phyloP scores from a whole-genome alignment of 129 eudicot genomes.

The Centaurea solstitialis region DNA sequence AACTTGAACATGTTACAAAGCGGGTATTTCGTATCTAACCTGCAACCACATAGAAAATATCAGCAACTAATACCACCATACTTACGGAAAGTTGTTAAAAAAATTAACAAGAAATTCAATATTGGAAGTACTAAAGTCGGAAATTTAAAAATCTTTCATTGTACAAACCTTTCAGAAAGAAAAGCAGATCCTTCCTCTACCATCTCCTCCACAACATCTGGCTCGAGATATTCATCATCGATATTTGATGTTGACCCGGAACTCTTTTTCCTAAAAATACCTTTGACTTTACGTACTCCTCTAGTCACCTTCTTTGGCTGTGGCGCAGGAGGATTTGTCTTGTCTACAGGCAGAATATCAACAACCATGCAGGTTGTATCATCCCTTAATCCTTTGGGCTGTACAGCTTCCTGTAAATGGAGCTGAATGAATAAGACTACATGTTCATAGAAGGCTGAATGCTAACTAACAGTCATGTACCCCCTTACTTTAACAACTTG shows the following conservation, averaged over 20 bases:
- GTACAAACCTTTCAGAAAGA: slow-evolving; percentile 82
- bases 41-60: slow-evolving; percentile 26
- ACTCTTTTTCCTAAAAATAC: slow-evolving; percentile 75
- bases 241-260: slow-evolving; percentile 55
- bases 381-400: slow-evolving; percentile 82
- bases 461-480: neutral
- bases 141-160: neutral
- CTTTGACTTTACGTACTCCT: slow-evolving; percentile 64
- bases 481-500: slow-evolving; percentile 81
- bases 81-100: too few species aligned
- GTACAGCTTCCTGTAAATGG: slow-evolving; percentile 76
- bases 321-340: slow-evolving; percentile 59
- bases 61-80: neutral
- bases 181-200: slow-evolving; percentile 94
- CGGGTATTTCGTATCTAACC: slow-evolving; percentile 90
- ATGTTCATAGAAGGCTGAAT: neutral
- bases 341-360: slow-evolving; percentile 74
- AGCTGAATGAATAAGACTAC: neutral
- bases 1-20: slow-evolving; percentile 93
- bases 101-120: neutral
- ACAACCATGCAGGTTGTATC: slow-evolving; percentile 98
- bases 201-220: slow-evolving; percentile 82
- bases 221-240: slow-evolving; percentile 65
- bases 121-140: neutral
- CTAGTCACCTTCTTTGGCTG: slow-evolving; percentile 75